A percentile compares a stretch with the other conserved stretches of the same genome.
Evolutionary conservation across 2,329 filamentous ascomycete genomes (phyloP).

Genomic region (Parastagonospora nodorum): DNA sequence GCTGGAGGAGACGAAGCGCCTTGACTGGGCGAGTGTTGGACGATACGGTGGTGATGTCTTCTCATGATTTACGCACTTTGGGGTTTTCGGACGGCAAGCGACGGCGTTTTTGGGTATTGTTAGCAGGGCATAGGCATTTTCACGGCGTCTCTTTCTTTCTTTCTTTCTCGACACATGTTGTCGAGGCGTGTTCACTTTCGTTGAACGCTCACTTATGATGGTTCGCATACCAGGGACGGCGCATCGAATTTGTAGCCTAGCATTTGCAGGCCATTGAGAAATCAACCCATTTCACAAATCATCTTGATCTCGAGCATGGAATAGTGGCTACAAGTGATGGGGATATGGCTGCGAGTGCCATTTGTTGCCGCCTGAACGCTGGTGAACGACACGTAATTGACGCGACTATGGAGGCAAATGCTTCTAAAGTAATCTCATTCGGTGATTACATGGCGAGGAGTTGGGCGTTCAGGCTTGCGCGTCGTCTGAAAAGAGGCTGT

Average conservation of each 20-base stretch:
- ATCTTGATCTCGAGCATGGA: neutral
- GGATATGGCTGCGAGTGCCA: slow-evolving; percentile 7
- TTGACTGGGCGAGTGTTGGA: slow-evolving; percentile 56
- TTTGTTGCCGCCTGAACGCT: slow-evolving; percentile 16
- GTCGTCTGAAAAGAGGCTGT: slow-evolving; percentile 16
- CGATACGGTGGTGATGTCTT: slow-evolving; percentile 53
- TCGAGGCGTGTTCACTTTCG: slow-evolving; percentile 14
- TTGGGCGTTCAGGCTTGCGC: slow-evolving; percentile 8
- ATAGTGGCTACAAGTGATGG: neutral
- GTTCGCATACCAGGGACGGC: slow-evolving; percentile 22
- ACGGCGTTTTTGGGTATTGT: slow-evolving; percentile 36
- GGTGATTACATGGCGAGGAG: neutral
- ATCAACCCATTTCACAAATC: slow-evolving; percentile 1
- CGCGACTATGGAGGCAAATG: slow-evolving; percentile 11
- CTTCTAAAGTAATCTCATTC: neutral
- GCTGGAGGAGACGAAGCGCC: slow-evolving; percentile 50
- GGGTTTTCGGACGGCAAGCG: slow-evolving; percentile 27
- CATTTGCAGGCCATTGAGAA: slow-evolving; percentile 18
- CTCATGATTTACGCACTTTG: slow-evolving; percentile 27
- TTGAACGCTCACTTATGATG: slow-evolving; percentile 34
- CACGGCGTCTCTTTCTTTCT: slow-evolving; percentile 28
- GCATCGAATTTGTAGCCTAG: slow-evolving; percentile 16
- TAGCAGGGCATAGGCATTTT: slow-evolving; percentile 37
- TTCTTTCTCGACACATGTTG: slow-evolving; percentile 17
- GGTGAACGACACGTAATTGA: slow-evolving; percentile 26